phyloP scores from a whole-genome alignment of 2,329 filamentous ascomycete species.

The Talaromyces sp. region DNA sequence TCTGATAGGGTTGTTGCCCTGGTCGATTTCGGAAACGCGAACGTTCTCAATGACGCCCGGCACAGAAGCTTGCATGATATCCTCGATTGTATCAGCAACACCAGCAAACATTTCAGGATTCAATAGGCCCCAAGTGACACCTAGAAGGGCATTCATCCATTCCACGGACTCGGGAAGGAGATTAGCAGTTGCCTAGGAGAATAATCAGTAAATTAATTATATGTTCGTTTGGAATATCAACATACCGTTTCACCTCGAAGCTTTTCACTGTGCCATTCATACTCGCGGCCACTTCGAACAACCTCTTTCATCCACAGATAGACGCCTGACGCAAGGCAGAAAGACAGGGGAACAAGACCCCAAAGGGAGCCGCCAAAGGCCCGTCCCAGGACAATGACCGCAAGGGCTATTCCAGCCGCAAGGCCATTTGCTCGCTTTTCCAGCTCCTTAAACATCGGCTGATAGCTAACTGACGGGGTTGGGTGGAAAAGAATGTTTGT shows the following conservation, averaged over 20 bases:
- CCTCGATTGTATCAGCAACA: constrained; percentile 87
- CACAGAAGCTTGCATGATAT: constrained; percentile 95
- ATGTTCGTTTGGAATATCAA: neutral
- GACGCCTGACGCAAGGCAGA: constrained; percentile 70
- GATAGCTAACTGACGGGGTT: constrained; percentile 82
- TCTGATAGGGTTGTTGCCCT: constrained; percentile 84
- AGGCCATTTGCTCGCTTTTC: constrained; percentile 71
- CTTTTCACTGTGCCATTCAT: constrained; percentile 86
- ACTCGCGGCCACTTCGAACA: constrained; percentile 71
- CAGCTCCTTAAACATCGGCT: constrained; percentile 75
- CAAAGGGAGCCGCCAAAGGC: constrained; percentile 73
- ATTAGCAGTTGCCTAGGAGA: constrained; percentile 66
- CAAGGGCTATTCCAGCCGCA: constrained; percentile 65
- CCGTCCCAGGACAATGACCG: constrained; percentile 72
- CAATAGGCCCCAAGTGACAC: constrained; percentile 81
- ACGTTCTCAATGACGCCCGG: constrained; percentile 91
- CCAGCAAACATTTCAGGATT: constrained; percentile 94
- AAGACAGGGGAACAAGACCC: constrained; percentile 69
- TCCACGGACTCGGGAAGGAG: constrained; percentile 88
- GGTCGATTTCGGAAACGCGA: constrained; percentile 88
- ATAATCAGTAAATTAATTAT: neutral
- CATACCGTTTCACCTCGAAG: constrained; percentile 70
- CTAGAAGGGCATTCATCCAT: constrained; percentile 90
- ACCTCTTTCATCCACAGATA: constrained; percentile 89
- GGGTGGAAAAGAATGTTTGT: constrained; percentile 96